Evolutionary conservation across 2,329 filamentous ascomycete species (phyloP).

Genomic region (Rugonectria rugulosa): DNA sequence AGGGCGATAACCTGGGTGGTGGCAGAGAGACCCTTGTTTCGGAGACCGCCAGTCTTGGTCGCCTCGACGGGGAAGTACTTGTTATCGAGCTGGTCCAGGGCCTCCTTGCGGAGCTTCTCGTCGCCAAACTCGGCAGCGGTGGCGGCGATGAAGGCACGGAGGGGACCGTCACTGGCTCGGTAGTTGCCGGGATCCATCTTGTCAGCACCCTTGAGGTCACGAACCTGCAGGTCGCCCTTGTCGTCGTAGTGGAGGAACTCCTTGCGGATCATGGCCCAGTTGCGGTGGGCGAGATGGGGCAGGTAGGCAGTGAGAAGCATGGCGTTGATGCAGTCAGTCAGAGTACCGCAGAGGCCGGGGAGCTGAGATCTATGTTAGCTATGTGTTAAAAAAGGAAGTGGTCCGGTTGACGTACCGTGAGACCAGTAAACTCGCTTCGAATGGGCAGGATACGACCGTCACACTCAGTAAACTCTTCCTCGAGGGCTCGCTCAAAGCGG

Average conservation of each 20-base stretch:
- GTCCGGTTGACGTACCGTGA: constrained; percentile 13
- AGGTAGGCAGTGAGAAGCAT: constrained; percentile 21
- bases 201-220: constrained; percentile 16
- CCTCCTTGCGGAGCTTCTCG: constrained; percentile 15
- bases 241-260: constrained; percentile 14
- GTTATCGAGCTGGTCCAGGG: constrained; percentile 17
- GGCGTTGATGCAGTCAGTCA: constrained; percentile 22
- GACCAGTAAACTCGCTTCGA: constrained; percentile 16
- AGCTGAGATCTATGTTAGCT: constrained; percentile 3
- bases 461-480: constrained; percentile 21
- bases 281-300: constrained; percentile 17
- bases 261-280: constrained; percentile 21
- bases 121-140: constrained; percentile 20
- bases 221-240: constrained; percentile 5
- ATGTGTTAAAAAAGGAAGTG: background rate
- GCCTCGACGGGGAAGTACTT: constrained; percentile 17
- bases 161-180: constrained; percentile 3
- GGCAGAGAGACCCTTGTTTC: constrained; percentile 19
- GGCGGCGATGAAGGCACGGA: constrained; percentile 16
- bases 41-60: constrained; percentile 15
- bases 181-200: constrained; percentile 18
- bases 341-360: constrained; percentile 14
- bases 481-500: constrained; percentile 17
- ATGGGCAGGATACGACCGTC: constrained; percentile 22
- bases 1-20: constrained; percentile 15